A percentile compares a stretch with the other conserved stretches of the same genome.
phyloP scores from a whole-genome alignment of 345 rosid species.

The Pistacia integerrima region DNA sequence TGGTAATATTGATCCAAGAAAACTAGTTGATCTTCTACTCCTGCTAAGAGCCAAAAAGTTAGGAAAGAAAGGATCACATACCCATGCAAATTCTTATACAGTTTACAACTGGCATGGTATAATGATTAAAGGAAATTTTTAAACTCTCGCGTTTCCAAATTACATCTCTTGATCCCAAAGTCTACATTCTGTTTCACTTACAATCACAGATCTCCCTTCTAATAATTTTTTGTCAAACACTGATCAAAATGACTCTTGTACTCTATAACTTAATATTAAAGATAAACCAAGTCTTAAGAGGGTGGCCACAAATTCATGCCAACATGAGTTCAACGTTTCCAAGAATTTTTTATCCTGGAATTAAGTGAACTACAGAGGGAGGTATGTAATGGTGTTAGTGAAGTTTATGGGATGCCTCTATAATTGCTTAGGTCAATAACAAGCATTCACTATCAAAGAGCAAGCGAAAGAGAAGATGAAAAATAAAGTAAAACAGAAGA shows the following conservation, averaged over 20 bases:
- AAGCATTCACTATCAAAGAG: not conserved
- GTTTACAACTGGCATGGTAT: not conserved
- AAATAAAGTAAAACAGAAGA: too few relatives aligned
- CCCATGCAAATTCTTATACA: conserved; percentile 9
- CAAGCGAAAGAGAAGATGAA: not conserved
- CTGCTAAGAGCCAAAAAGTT: conserved; percentile 32
- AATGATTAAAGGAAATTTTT: not conserved
- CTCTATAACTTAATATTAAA: not conserved
- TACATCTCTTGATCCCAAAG: not conserved
- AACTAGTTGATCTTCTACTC: conserved; percentile 62
- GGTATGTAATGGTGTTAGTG: not conserved
- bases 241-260: not conserved
- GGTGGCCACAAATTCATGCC: not conserved
- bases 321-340: not conserved
- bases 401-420: not conserved
- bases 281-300: not conserved
- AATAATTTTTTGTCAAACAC: not conserved
- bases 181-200: conserved; percentile 2
- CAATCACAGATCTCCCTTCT: not conserved
- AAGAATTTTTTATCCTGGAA: not conserved
- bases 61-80: not conserved
- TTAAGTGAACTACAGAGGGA: not conserved
- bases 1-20: conserved; percentile 81
- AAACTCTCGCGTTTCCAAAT: not conserved
- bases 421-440: not conserved